Percentiles rank a stretch among this genome's conserved stretches.
phyloP scores from a whole-genome alignment of 2,329 filamentous ascomycete species.

The Colletotrichum camelliae region DNA sequence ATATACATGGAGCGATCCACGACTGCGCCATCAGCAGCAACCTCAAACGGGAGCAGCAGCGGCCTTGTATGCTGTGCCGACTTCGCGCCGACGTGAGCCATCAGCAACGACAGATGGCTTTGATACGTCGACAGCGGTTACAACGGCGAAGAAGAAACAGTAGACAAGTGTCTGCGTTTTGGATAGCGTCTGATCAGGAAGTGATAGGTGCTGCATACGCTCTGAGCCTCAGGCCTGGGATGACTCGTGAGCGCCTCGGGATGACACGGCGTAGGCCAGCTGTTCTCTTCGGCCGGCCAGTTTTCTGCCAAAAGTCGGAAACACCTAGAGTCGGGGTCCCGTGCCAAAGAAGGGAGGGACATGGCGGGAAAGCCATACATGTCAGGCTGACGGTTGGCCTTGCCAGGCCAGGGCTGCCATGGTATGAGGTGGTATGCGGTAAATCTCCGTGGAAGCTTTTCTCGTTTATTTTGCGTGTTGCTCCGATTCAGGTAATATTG shows the following conservation, averaged over 20 bases:
- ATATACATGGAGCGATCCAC: not conserved
- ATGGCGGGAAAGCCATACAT: not conserved
- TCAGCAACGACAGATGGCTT: not conserved
- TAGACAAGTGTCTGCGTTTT: conserved; percentile 9
- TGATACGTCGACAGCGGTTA: not conserved
- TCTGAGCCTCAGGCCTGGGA: not conserved
- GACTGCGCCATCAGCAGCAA: not conserved
- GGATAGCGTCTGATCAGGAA: conserved; percentile 3
- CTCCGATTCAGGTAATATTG: not conserved
- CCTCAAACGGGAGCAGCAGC: not conserved
- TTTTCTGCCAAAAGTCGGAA: not conserved
- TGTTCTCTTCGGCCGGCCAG: conserved; percentile 1
- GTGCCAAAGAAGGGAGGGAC: not conserved
- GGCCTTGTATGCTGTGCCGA: not conserved
- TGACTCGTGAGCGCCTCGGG: conserved; percentile 2
- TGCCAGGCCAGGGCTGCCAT: not conserved
- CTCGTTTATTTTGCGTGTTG: not conserved
- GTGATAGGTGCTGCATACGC: not conserved
- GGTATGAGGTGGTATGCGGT: not conserved
- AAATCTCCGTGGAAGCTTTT: conserved; percentile 5
- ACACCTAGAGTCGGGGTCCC: not conserved
- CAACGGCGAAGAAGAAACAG: conserved; percentile 2
- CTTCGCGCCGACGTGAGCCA: not conserved
- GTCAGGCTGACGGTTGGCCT: not conserved
- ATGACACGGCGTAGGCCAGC: conserved; percentile 18